Conservation (phyloP, 2,329 filamentous ascomycete genomes). For the Colletotrichum liaoningense region DNA sequence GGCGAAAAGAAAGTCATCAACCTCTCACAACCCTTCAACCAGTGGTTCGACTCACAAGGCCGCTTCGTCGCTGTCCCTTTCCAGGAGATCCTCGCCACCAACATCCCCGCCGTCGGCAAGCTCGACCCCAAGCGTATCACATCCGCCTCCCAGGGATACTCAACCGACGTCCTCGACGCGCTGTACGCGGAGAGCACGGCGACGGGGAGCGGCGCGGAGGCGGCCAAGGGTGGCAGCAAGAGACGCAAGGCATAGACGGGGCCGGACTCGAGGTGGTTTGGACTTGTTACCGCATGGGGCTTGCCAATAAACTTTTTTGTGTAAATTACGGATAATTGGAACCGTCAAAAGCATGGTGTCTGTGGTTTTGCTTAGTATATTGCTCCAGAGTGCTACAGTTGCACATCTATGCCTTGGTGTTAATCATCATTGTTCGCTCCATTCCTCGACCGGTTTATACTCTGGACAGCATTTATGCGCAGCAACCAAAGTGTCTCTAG, state of each 20-base stretch:
- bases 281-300: neutral
- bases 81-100: slow-evolving; percentile 80
- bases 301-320: neutral
- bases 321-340: neutral
- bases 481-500: neutral
- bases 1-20: slow-evolving; percentile 58
- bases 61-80: slow-evolving; percentile 81
- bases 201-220: slow-evolving; percentile 45
- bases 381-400: neutral
- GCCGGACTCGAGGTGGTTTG: neutral
- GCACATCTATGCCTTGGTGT: neutral
- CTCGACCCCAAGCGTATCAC: slow-evolving; percentile 71
- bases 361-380: neutral
- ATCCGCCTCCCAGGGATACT: slow-evolving; percentile 47
- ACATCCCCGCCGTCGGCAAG: slow-evolving; percentile 73
- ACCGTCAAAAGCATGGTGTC: neutral
- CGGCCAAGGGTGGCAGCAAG: slow-evolving; percentile 56
- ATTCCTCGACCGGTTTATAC: neutral
- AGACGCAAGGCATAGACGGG: slow-evolving; percentile 55
- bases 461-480: neutral
- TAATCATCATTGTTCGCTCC: neutral
- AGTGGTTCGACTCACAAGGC: slow-evolving; percentile 81
- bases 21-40: slow-evolving; percentile 73
- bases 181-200: slow-evolving; percentile 49
- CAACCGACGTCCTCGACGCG: slow-evolving; percentile 62